phyloP scores from a whole-genome alignment of 2,329 filamentous ascomycete species.

The Myriangium duriaei region DNA sequence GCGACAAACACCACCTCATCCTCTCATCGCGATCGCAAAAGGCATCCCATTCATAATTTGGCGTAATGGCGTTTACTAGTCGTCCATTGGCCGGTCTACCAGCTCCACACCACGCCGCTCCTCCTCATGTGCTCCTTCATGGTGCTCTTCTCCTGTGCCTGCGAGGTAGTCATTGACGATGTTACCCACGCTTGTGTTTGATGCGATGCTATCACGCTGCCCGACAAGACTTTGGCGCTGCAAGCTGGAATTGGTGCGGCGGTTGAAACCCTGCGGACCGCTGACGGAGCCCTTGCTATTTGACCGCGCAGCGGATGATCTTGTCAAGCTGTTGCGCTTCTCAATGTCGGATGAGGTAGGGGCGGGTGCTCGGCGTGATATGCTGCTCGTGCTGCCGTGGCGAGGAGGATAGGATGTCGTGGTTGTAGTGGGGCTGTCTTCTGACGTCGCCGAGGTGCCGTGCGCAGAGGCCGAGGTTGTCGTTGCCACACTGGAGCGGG shows the following conservation, averaged over 20 bases:
- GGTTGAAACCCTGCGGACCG: too few species aligned
- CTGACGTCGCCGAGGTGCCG: constrained; percentile 13
- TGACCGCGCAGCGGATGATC: constrained; percentile 29
- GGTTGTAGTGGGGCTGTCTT: constrained; percentile 15
- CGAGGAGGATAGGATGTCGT: constrained; percentile 12
- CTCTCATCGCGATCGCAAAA: too few species aligned
- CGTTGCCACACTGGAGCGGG: constrained; percentile 8
- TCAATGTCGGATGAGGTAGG: constrained; percentile 20
- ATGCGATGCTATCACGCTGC: constrained; percentile 16
- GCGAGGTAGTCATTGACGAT: constrained; percentile 22
- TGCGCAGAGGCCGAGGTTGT: constrained; percentile 12
- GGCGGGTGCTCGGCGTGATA: constrained; percentile 26
- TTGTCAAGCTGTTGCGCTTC: constrained; percentile 52
- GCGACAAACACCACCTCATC: too few species aligned
- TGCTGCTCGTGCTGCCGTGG: constrained; percentile 12
- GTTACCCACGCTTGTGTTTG: constrained; percentile 26
- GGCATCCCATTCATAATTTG: too few species aligned
- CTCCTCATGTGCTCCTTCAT: constrained; percentile 19
- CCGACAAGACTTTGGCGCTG: constrained; percentile 23
- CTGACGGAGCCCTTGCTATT: constrained; percentile 35
- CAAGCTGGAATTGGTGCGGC: constrained; percentile 16
- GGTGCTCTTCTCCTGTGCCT: constrained; percentile 21
- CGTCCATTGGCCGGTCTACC: constrained; percentile 64
- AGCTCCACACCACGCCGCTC: constrained; percentile 49
- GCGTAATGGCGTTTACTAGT: too few species aligned